These are phyloP conservation scores for Xylaria sp. DNA, from an alignment of 2,329 filamentous ascomycete species.

Conservation along the genomic window DNA sequence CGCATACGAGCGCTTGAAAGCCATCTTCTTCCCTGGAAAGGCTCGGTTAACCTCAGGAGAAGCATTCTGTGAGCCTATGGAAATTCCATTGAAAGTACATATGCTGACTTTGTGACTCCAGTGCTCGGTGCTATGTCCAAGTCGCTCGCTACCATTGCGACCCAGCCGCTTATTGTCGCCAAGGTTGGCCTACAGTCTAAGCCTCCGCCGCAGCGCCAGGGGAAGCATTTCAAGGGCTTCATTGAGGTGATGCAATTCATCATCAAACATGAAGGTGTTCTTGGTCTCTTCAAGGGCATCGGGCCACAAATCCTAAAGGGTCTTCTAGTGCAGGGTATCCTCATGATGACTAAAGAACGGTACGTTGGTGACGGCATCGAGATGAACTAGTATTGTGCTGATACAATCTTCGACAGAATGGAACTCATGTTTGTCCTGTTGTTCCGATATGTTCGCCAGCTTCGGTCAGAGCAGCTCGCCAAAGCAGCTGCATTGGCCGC, in stretches of 20 bases:
- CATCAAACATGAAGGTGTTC: constrained; percentile 82
- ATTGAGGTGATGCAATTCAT: constrained; percentile 96
- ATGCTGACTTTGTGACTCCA: constrained; percentile 51
- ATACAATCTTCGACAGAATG: constrained; percentile 65
- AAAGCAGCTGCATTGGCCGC: constrained; percentile 73
- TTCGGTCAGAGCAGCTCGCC: constrained; percentile 76
- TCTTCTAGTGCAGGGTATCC: constrained; percentile 88
- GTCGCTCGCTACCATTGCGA: constrained; percentile 87
- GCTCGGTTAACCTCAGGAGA: constrained; percentile 81
- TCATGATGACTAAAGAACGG: constrained; percentile 99
- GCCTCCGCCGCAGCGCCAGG: constrained; percentile 83
- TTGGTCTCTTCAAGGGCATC: constrained; percentile 96
- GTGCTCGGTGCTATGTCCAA: constrained; percentile 95
- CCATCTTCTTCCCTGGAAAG: constrained; percentile 80
- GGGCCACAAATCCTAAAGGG: constrained; percentile 94
- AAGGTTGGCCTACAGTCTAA: constrained; percentile 97
- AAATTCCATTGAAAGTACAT: neutral
- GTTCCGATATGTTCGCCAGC: constrained; percentile 80
- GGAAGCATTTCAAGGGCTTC: constrained; percentile 94
- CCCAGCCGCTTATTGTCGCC: constrained; percentile 95
- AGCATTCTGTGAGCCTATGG: constrained; percentile 80
- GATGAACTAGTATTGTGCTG: constrained; percentile 25
- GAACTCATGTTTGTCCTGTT: constrained; percentile 89
- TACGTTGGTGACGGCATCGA: constrained; percentile 54
- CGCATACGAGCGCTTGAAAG: constrained; percentile 84